Conservation (phyloP, 306 rosid genomes). For the Quercus ilex region DNA sequence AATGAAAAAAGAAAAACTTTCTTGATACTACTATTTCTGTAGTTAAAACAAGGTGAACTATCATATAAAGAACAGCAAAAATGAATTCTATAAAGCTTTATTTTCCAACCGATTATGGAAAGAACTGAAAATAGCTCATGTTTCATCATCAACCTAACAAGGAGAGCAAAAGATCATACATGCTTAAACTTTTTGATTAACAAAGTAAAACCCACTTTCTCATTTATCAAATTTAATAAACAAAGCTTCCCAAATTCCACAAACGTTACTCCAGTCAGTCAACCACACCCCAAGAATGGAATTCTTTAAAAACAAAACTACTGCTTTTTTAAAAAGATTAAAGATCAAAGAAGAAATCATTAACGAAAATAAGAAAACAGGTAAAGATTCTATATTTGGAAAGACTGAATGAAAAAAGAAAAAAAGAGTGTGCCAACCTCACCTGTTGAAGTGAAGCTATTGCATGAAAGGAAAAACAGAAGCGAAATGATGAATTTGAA, state of each 20-base stretch:
- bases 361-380: constrained; percentile 4
- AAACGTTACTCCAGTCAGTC: constrained; percentile 5
- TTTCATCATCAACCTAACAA: constrained; percentile 1
- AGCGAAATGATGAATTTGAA: constrained; percentile 32
- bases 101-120: neutral
- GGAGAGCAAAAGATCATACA: constrained; percentile 12
- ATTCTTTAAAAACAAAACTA: neutral
- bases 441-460: constrained; percentile 57
- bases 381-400: neutral
- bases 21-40: neutral
- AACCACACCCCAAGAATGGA: constrained; percentile 12
- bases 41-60: neutral
- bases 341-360: constrained; percentile 14
- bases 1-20: constrained; percentile 5
- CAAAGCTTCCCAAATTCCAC: constrained; percentile 9
- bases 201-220: neutral
- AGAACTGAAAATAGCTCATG: neutral
- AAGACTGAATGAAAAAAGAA: constrained; percentile 15
- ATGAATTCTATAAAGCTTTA: neutral
- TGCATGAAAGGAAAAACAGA: constrained; percentile 30
- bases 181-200: neutral
- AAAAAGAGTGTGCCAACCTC: neutral
- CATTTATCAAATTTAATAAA: constrained; percentile 4
- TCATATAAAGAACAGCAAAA: neutral
- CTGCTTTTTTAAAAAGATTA: neutral